phyloP scores from a whole-genome alignment of 225 moss, liverwort and hornwort species.

The Pseudoscleropodium purum region DNA sequence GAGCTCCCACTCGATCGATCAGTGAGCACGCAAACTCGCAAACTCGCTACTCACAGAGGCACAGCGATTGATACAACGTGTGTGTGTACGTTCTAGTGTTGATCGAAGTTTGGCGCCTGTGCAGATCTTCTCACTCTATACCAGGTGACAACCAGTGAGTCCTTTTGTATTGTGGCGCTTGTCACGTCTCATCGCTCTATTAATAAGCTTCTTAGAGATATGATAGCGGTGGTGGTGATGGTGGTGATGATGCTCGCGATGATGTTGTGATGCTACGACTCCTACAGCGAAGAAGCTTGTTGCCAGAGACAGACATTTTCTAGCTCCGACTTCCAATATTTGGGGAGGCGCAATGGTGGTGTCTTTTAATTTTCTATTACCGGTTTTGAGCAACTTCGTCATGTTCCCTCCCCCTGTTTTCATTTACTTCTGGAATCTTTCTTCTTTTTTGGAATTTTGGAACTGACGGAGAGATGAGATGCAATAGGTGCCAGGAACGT shows the following conservation, averaged over 20 bases:
- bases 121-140: neutral
- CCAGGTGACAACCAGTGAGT: neutral
- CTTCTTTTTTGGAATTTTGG: neutral
- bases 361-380: neutral
- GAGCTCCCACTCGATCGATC: neutral
- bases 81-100: neutral
- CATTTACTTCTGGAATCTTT: neutral
- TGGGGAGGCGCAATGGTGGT: neutral
- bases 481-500: neutral
- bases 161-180: neutral
- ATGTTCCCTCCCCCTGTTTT: neutral
- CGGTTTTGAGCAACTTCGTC: neutral
- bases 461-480: neutral
- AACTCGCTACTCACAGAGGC: neutral
- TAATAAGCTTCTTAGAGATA: neutral
- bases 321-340: neutral
- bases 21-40: neutral
- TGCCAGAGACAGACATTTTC: neutral
- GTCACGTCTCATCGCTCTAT: neutral
- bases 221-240: neutral
- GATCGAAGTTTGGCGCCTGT: neutral
- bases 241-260: neutral
- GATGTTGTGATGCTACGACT: neutral
- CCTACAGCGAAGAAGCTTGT: neutral
- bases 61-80: neutral